Percentiles rank a stretch among this genome's conserved stretches.
Evolutionary conservation across 768 basidiomycete species (phyloP).

Genomic region (Boletellus sp.): DNA sequence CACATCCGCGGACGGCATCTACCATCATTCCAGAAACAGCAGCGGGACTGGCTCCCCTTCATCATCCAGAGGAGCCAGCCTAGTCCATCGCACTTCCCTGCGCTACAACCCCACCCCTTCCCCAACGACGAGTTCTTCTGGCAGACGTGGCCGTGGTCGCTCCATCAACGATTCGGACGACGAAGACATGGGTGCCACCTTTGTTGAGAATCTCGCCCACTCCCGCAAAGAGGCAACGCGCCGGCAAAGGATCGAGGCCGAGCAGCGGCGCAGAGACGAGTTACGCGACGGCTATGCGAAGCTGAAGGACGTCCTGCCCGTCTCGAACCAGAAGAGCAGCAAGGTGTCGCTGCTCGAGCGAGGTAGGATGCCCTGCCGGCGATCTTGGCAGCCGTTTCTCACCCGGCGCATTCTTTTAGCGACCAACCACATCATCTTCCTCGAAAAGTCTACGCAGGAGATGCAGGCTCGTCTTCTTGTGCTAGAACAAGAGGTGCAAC

Average conservation of each 20-base stretch:
- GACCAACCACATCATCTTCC: conserved; percentile 70
- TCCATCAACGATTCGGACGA: conserved; percentile 76
- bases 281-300: conserved; percentile 86
- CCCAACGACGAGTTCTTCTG: conserved; percentile 66
- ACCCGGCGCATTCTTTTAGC: conserved; percentile 39
- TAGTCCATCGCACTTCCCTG: conserved; percentile 66
- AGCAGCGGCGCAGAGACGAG: conserved; percentile 85
- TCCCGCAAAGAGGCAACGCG: conserved; percentile 82
- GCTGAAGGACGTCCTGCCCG: conserved; percentile 81
- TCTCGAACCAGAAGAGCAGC: conserved; percentile 87
- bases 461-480: conserved; percentile 63
- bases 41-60: conserved; percentile 72
- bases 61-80: conserved; percentile 69
- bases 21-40: conserved; percentile 74
- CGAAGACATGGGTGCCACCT: conserved; percentile 65
- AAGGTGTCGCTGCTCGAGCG: conserved; percentile 86
- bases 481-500: conserved; percentile 64
- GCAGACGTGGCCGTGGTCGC: conserved; percentile 59
- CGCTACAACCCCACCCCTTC: conserved; percentile 84
- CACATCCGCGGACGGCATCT: conserved; percentile 78
- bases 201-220: conserved; percentile 69
- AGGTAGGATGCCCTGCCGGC: conserved; percentile 51
- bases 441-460: conserved; percentile 71
- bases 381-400: conserved; percentile 9
- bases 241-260: conserved; percentile 83